Conservation (phyloP, 495 filamentous ascomycete species). For the Penicillium subrubescens region DNA sequence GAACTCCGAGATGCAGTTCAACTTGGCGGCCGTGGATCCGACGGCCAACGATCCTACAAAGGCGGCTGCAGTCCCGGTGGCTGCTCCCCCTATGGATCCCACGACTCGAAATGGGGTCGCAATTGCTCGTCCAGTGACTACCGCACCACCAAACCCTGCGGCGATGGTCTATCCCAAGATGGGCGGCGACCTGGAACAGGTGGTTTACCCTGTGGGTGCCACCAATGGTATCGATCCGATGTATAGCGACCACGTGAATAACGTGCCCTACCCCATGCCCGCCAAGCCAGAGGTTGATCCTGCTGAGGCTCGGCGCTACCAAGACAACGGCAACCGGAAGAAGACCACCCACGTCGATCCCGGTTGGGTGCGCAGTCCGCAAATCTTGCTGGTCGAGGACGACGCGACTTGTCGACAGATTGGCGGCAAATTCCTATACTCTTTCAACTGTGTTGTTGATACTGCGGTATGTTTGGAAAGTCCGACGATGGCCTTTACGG, state of each 20-base stretch:
- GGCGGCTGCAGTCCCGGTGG: slow-evolving; percentile 40
- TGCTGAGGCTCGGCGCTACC: slow-evolving; percentile 48
- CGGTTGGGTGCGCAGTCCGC: slow-evolving; percentile 79
- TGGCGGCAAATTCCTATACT: slow-evolving; percentile 89
- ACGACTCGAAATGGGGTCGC: slow-evolving; percentile 40
- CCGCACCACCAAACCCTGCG: slow-evolving; percentile 50
- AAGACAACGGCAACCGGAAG: slow-evolving; percentile 56
- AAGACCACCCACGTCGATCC: slow-evolving; percentile 71
- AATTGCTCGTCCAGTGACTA: slow-evolving; percentile 41
- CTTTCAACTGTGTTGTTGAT: slow-evolving; percentile 86
- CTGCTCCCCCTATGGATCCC: slow-evolving; percentile 48
- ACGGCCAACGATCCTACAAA: slow-evolving; percentile 69
- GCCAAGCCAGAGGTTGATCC: slow-evolving; percentile 55
- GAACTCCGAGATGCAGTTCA: slow-evolving; percentile 76
- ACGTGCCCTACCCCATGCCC: slow-evolving; percentile 81
- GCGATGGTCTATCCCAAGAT: slow-evolving; percentile 55
- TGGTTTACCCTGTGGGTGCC: slow-evolving; percentile 88
- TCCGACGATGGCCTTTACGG: neutral
- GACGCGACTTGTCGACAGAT: slow-evolving; percentile 93
- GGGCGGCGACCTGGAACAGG: slow-evolving; percentile 68
- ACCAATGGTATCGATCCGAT: slow-evolving; percentile 92
- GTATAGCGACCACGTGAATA: slow-evolving; percentile 90
- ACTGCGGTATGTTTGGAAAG: slow-evolving; percentile 70
- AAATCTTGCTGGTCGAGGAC: slow-evolving; percentile 92
- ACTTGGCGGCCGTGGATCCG: slow-evolving; percentile 72